Evolutionary conservation across 1,284 basidiomycete species (phyloP).

Genomic region (Sutorius eximius): DNA sequence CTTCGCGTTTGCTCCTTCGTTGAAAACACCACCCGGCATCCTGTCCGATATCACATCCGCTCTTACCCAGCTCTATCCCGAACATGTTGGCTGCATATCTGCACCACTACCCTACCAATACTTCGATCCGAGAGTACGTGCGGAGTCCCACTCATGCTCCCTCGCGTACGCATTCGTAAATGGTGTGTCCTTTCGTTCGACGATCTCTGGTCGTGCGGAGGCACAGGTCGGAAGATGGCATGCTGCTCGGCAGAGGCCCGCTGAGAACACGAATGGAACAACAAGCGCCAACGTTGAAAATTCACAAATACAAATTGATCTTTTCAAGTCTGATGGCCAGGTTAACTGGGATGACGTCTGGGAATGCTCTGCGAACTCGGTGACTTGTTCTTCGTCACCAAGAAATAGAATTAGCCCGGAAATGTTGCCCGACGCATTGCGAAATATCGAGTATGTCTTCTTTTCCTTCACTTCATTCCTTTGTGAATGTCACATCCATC

Average conservation of each 20-base stretch:
- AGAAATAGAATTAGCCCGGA: not conserved
- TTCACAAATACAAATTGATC: slow-evolving; percentile 11
- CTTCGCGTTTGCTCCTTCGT: slow-evolving; percentile 49
- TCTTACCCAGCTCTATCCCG: slow-evolving; percentile 42
- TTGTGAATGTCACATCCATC: not conserved
- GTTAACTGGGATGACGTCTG: slow-evolving; percentile 57
- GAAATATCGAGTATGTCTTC: slow-evolving; percentile 21
- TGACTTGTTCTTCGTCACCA: not conserved
- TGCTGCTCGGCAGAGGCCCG: slow-evolving; percentile 39
- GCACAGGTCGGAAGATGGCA: slow-evolving; percentile 70
- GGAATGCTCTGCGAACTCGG: slow-evolving; percentile 32
- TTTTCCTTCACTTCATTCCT: not conserved
- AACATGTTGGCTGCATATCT: slow-evolving; percentile 61
- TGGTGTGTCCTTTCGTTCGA: slow-evolving; percentile 54
- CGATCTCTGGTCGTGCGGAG: slow-evolving; percentile 54
- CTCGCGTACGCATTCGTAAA: slow-evolving; percentile 47
- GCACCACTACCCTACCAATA: slow-evolving; percentile 40
- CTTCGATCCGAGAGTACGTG: slow-evolving; percentile 2
- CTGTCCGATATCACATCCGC: slow-evolving; percentile 47
- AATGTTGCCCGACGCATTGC: slow-evolving; percentile 15
- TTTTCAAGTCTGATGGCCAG: slow-evolving; percentile 20
- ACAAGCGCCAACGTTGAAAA: slow-evolving; percentile 21
- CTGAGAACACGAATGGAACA: slow-evolving; percentile 19
- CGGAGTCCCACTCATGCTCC: slow-evolving; percentile 47
- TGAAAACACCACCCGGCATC: slow-evolving; percentile 32